Evolutionary conservation across 1,139 yeast species (phyloP).

Genomic region (Insectozyma bohioensis): DNA sequence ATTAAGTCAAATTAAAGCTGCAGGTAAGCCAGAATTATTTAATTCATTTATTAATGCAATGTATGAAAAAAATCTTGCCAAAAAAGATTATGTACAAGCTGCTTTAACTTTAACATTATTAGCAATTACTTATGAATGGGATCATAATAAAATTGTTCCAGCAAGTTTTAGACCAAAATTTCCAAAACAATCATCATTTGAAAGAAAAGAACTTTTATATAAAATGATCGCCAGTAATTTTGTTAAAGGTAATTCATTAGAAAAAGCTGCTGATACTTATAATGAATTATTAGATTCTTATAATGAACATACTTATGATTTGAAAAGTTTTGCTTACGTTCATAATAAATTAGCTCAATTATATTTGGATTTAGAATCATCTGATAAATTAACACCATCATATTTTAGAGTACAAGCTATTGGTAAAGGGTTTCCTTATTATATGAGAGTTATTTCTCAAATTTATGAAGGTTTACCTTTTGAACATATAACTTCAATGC

Average conservation of each 20-base stretch:
- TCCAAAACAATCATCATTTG: conserved; percentile 79
- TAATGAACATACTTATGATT: conserved; percentile 70
- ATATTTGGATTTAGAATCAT: conserved; percentile 65
- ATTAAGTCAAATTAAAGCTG: conserved; percentile 74
- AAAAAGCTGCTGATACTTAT: conserved; percentile 74
- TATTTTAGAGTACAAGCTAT: conserved; percentile 78
- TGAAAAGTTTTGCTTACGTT: conserved; percentile 72
- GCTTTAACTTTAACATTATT: conserved; percentile 77
- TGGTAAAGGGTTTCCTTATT: conserved; percentile 82
- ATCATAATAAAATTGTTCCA: conserved; percentile 56
- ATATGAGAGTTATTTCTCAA: conserved; percentile 73
- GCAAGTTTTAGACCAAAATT: conserved; percentile 65
- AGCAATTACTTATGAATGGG: conserved; percentile 80
- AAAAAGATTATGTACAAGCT: conserved; percentile 73
- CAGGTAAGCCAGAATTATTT: conserved; percentile 77
- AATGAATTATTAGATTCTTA: conserved; percentile 78
- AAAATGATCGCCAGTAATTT: conserved; percentile 74
- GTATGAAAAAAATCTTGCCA: conserved; percentile 63
- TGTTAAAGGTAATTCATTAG: conserved; percentile 69
- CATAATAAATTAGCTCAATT: conserved; percentile 68
- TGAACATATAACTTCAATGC: conserved; percentile 84
- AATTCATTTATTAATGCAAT: conserved; percentile 75
- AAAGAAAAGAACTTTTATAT: conserved; percentile 72
- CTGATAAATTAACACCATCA: conserved; percentile 74
- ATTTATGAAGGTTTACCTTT: conserved; percentile 86